These are phyloP conservation scores for Xylariaceae sp. DNA, from an alignment of 2,329 filamentous ascomycete species.

Conservation along the genomic window DNA sequence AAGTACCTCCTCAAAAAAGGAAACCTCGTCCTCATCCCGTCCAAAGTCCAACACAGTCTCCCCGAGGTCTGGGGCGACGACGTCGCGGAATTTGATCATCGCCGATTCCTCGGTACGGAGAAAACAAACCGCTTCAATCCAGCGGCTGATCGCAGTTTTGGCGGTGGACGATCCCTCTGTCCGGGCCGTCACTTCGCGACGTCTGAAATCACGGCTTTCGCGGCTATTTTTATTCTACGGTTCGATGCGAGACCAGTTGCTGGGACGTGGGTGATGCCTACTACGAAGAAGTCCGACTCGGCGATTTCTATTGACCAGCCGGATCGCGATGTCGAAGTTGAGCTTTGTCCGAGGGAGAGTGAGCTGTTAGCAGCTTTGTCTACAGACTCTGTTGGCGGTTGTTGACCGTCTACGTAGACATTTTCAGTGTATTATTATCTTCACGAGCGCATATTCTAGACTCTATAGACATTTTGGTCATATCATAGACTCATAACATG, in stretches of 20 bases:
- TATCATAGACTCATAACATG: too few species aligned
- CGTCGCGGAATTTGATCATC: slow-evolving; percentile 5
- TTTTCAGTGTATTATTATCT: too few species aligned
- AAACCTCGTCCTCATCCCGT: slow-evolving; percentile 16
- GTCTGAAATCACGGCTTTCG: slow-evolving; percentile 14
- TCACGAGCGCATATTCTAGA: too few species aligned
- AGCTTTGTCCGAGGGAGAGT: neutral
- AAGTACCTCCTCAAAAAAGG: slow-evolving; percentile 24
- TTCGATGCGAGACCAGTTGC: slow-evolving; percentile 4
- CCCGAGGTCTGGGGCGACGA: slow-evolving; percentile 12
- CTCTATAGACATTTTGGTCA: too few species aligned
- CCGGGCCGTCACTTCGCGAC: slow-evolving; percentile 17
- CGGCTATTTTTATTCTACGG: slow-evolving; percentile 9
- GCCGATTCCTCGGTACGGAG: neutral
- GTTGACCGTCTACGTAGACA: too few species aligned
- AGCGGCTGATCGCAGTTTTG: slow-evolving; percentile 16
- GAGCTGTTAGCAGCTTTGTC: neutral
- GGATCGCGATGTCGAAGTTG: slow-evolving; percentile 1
- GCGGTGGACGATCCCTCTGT: slow-evolving; percentile 16
- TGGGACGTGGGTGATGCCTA: slow-evolving; percentile 1
- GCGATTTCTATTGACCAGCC: neutral
- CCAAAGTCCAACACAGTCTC: slow-evolving; percentile 14
- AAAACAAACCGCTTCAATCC: slow-evolving; percentile 8
- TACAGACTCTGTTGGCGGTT: neutral
- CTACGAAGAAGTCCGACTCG: neutral